Conservation (phyloP, 2,329 filamentous ascomycete genomes). For the Fusarium domesticum region DNA sequence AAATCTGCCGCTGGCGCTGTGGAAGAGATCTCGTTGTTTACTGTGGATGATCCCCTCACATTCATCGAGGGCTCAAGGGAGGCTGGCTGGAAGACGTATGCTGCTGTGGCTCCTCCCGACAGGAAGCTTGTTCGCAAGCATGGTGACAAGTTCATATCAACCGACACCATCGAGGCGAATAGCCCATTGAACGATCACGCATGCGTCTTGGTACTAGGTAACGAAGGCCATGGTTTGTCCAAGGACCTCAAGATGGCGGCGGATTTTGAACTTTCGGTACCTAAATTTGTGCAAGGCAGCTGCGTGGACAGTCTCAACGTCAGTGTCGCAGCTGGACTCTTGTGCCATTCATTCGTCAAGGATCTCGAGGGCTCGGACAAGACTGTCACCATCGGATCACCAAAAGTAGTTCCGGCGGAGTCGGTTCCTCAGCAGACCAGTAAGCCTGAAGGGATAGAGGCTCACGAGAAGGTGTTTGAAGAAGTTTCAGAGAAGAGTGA, state of each 20-base stretch:
- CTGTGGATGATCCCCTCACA: slow-evolving; percentile 60
- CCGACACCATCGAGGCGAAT: slow-evolving; percentile 46
- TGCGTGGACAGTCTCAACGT: slow-evolving; percentile 91
- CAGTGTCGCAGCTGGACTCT: slow-evolving; percentile 76
- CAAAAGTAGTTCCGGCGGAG: neutral
- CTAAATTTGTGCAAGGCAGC: slow-evolving; percentile 48
- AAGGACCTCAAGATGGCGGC: slow-evolving; percentile 61
- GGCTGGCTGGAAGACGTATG: slow-evolving; percentile 80
- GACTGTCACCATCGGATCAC: neutral
- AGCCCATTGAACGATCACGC: slow-evolving; percentile 60
- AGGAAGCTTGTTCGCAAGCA: slow-evolving; percentile 33
- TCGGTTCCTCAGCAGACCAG: neutral
- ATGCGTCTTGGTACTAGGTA: slow-evolving; percentile 77
- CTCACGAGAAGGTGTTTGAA: neutral
- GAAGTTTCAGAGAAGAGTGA: neutral
- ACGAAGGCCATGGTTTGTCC: slow-evolving; percentile 74
- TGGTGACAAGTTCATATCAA: slow-evolving; percentile 46
- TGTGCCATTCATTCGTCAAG: slow-evolving; percentile 67
- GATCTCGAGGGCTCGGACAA: slow-evolving; percentile 19
- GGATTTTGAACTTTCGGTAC: slow-evolving; percentile 65
- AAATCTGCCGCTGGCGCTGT: slow-evolving; percentile 88
- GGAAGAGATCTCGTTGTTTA: slow-evolving; percentile 73
- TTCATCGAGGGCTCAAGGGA: slow-evolving; percentile 68
- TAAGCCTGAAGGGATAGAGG: neutral
- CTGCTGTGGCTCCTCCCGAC: slow-evolving; percentile 58